Percentiles rank a stretch among this genome's conserved stretches.
Conservation (phyloP, 148 eudicot genomes). For the Spergularia marina region DNA sequence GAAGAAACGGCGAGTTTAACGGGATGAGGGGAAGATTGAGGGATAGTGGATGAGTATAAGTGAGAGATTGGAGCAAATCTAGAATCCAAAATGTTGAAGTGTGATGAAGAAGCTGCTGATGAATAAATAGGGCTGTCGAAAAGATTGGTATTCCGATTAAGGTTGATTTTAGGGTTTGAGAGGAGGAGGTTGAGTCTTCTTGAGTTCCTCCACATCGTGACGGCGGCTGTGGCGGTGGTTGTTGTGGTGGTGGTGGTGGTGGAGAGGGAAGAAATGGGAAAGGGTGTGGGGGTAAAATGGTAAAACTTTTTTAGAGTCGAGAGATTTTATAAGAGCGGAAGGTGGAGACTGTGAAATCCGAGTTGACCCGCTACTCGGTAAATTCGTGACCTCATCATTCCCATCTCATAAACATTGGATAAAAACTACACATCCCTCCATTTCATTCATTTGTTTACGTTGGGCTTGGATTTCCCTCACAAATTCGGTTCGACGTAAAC, state of each 20-base stretch:
- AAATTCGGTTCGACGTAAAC: too few species aligned
- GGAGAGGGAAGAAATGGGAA: neutral
- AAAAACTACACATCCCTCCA: too few species aligned
- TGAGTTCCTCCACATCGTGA: constrained; percentile 50
- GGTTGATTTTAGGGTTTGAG: constrained; percentile 17
- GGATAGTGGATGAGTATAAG: constrained; percentile 35
- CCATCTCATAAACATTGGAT: too few species aligned
- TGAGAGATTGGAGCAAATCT: constrained; percentile 24
- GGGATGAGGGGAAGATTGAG: constrained; percentile 28
- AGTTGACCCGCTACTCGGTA: too few species aligned
- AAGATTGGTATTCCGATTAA: neutral
- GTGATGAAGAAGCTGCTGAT: constrained; percentile 4
- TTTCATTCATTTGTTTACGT: too few species aligned
- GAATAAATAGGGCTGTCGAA: neutral
- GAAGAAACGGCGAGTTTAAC: constrained; percentile 32
- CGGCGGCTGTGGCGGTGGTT: neutral
- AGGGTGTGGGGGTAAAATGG: neutral
- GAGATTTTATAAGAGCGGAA: too few species aligned
- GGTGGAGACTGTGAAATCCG: too few species aligned
- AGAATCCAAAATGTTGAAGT: constrained; percentile 1
- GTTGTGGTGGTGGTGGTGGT: neutral
- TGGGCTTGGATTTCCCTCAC: too few species aligned
- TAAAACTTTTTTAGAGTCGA: too few species aligned
- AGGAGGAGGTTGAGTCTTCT: constrained; percentile 25
- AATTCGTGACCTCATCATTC: too few species aligned